Base-by-base conservation (phyloP, 768 basidiomycete species). In the Lentinula guzmanii region DNA sequence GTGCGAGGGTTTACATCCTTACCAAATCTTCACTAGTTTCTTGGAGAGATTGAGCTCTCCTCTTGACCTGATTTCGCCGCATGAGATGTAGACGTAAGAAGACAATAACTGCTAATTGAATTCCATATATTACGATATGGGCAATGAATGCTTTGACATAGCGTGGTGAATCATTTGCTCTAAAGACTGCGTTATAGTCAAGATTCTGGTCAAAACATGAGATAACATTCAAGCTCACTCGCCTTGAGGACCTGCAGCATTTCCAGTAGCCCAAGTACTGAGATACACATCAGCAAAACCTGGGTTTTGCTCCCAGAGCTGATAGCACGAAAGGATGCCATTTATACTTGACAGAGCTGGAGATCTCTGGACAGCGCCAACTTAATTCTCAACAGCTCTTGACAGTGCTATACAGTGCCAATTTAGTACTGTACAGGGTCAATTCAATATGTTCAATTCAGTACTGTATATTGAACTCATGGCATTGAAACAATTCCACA, bases 221-320 rank as follows among this genome's bases (percentile, higher is more conserved):
- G 43, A 45, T 6, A 16, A 41, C 16, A 13, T 18, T 31, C 2
- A 37, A 37, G 16, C 28, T 37, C 8, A 4, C 52, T 52, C 39
- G 73, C 77, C 74, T 74, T 81, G 79, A 5, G 78, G 78, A 3
- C 76, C 77, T 62, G 80, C 68, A 16, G 80, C 78, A 66, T 82
- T 83, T 8, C 82, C 82, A 5, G 76, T 76, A 21, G 81, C 79
- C 79, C 81, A 83, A 6, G 79, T 78, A 53, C 75, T 78, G 34
- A 15, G 37, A 37, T 16, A 35, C 41, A n/a, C n/a, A n/a, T n/a
- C n/a, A n/a, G n/a, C n/a, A n/a, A n/a, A n/a, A n/a, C n/a, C n/a
- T n/a, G n/a, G n/a, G n/a, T n/a, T n/a, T n/a, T n/a, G n/a, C n/a
- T n/a, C n/a, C n/a, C n/a, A n/a, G n/a, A n/a, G n/a, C n/a, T n/a